A percentile compares a stretch with the other conserved stretches of the same genome.
These are phyloP conservation scores for Ilyonectria sp. DNA, from an alignment of 2,329 filamentous ascomycete genomes.

Conservation along the genomic window DNA sequence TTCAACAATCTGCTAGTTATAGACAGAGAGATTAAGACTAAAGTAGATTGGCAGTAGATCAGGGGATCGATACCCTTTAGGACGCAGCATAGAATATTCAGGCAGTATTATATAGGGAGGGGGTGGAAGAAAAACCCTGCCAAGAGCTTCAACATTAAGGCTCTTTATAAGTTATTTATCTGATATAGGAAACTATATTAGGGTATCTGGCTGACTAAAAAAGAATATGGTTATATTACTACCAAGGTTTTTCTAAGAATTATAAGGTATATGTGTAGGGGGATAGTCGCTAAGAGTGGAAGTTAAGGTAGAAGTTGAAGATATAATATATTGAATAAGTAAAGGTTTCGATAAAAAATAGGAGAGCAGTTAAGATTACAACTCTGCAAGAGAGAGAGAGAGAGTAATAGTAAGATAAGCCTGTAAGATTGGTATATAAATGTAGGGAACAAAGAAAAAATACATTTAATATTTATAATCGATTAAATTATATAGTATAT, in stretches of 20 bases:
- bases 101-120: slow-evolving; percentile 9
- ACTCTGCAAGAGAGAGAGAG: background rate
- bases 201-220: no score
- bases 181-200: no score
- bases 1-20: no score
- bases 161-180: no score
- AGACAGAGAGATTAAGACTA: no score
- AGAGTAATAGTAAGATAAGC: no score
- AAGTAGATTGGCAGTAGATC: background rate
- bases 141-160: no score
- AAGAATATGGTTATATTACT: no score
- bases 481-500: slow-evolving; percentile 5
- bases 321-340: slow-evolving; percentile 5
- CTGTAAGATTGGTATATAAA: background rate
- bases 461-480: slow-evolving; percentile 2
- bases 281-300: background rate
- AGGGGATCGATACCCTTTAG: background rate
- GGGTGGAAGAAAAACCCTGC: slow-evolving; percentile 11
- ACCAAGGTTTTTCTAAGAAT: no score
- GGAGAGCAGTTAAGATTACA: background rate
- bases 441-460: background rate
- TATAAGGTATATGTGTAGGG: no score
- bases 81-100: slow-evolving; percentile 7
- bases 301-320: slow-evolving; percentile 19
- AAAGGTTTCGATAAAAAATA: background rate